phyloP scores from a whole-genome alignment of 129 eudicot genomes.

The Daucus carota region DNA sequence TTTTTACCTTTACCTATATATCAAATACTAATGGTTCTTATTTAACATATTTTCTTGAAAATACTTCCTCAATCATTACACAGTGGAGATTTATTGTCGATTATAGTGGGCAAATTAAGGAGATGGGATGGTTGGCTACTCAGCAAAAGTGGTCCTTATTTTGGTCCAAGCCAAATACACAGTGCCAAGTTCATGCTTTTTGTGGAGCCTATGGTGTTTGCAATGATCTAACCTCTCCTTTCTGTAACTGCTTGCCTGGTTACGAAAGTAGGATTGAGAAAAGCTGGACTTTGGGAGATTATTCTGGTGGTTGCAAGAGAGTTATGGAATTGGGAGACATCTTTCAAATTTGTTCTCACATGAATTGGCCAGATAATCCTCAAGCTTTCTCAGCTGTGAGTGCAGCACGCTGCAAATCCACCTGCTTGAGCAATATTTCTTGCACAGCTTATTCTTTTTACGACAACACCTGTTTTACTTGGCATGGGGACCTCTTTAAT shows the following conservation, averaged over 20 bases:
- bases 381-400: slow-evolving; percentile 14
- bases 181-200: slow-evolving; percentile 50
- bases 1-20: too few relatives aligned
- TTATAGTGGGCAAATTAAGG: slow-evolving; percentile 50
- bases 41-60: slow-evolving; percentile 35
- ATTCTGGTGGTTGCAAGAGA: slow-evolving; percentile 60
- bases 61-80: slow-evolving; percentile 27
- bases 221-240: slow-evolving; percentile 30
- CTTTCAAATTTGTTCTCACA: slow-evolving; percentile 20
- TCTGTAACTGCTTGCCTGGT: slow-evolving; percentile 58
- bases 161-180: slow-evolving; percentile 63
- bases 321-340: slow-evolving; percentile 19
- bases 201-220: slow-evolving; percentile 68
- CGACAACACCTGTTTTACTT: slow-evolving; percentile 17
- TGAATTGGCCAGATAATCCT: slow-evolving; percentile 27
- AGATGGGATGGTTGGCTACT: slow-evolving; percentile 32
- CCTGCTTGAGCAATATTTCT: slow-evolving; percentile 24
- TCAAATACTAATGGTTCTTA: slow-evolving; percentile 16
- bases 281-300: slow-evolving; percentile 38
- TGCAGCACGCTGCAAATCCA: slow-evolving; percentile 26
- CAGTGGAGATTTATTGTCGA: slow-evolving; percentile 49
- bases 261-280: slow-evolving; percentile 26
- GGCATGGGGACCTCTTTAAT: slow-evolving; percentile 25
- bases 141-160: slow-evolving; percentile 41
- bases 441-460: slow-evolving; percentile 26